Conservation (phyloP, 2,329 filamentous ascomycete species). For the Tolypocladium endophyticum region DNA sequence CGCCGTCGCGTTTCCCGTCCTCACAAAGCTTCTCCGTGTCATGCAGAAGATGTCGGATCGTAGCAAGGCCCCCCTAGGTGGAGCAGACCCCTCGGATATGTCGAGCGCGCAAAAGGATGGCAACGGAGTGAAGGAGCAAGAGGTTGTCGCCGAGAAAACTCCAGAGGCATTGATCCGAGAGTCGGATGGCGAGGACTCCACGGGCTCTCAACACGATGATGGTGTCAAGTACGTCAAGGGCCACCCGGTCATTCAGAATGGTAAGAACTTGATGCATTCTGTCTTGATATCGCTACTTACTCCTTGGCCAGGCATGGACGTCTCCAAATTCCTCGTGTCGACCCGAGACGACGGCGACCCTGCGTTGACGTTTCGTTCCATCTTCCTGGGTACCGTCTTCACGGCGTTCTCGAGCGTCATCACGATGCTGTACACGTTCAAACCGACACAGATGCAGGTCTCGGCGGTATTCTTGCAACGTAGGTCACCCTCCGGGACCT, state of each 20-base stretch:
- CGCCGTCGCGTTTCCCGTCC: not conserved
- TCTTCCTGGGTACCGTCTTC: conserved; percentile 9
- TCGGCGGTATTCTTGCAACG: conserved; percentile 8
- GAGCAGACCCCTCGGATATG: not conserved
- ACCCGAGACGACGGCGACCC: conserved; percentile 10
- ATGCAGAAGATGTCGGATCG: not conserved
- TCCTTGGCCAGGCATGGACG: conserved; percentile 4
- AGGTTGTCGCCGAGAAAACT: not conserved
- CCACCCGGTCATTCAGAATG: not conserved
- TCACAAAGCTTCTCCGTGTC: not conserved
- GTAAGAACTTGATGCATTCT: not conserved
- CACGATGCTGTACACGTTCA: conserved; percentile 10
- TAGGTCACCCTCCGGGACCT: not conserved
- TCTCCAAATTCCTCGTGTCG: conserved; percentile 10
- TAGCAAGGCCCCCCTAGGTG: not conserved
- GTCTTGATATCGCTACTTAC: not conserved
- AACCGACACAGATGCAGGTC: conserved; percentile 8
- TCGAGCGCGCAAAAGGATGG: not conserved
- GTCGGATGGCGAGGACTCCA: not conserved
- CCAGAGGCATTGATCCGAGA: not conserved
- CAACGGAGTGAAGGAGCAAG: not conserved
- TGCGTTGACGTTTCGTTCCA: conserved; percentile 10
- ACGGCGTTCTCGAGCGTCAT: conserved; percentile 11
- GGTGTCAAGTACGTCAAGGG: not conserved
- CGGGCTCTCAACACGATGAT: not conserved